phyloP scores from a whole-genome alignment of 2,329 filamentous ascomycete genomes.

The Hypomyces rosellus region DNA sequence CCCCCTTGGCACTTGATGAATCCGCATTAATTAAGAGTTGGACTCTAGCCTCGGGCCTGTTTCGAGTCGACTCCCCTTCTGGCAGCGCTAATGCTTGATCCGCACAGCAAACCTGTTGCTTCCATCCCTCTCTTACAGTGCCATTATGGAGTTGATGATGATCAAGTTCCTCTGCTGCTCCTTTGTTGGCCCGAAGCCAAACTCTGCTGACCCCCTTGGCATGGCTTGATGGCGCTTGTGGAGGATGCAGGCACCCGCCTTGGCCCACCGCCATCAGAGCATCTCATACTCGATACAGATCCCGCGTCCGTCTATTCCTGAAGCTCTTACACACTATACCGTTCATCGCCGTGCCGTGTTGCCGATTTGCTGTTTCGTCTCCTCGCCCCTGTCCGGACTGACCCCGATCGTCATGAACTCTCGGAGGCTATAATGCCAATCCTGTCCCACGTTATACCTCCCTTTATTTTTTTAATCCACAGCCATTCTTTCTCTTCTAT shows the following conservation, averaged over 20 bases:
- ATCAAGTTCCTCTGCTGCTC: no score
- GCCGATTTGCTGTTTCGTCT: slow-evolving; percentile 26
- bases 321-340: slow-evolving; percentile 9
- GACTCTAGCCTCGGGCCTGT: slow-evolving; percentile 1
- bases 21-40: slow-evolving; percentile 5
- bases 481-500: slow-evolving; percentile 27
- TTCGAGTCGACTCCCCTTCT: slow-evolving; percentile 4
- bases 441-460: slow-evolving; percentile 20
- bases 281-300: neutral
- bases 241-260: no score
- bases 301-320: slow-evolving; percentile 1
- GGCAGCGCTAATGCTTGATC: slow-evolving; percentile 4
- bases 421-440: slow-evolving; percentile 20
- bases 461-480: slow-evolving; percentile 26
- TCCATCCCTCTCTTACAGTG: no score
- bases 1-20: slow-evolving; percentile 3
- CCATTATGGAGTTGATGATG: no score
- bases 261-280: no score
- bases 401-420: slow-evolving; percentile 35
- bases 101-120: no score
- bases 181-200: no score
- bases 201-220: no score
- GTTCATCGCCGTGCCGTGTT: slow-evolving; percentile 21
- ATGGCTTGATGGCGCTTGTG: no score
- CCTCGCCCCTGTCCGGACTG: slow-evolving; percentile 26